A percentile compares a stretch with the other conserved stretches of the same genome.
These are phyloP conservation scores for Debaryomyces sp. DNA, from an alignment of 1,139 yeast genomes.

Conservation along the genomic window DNA sequence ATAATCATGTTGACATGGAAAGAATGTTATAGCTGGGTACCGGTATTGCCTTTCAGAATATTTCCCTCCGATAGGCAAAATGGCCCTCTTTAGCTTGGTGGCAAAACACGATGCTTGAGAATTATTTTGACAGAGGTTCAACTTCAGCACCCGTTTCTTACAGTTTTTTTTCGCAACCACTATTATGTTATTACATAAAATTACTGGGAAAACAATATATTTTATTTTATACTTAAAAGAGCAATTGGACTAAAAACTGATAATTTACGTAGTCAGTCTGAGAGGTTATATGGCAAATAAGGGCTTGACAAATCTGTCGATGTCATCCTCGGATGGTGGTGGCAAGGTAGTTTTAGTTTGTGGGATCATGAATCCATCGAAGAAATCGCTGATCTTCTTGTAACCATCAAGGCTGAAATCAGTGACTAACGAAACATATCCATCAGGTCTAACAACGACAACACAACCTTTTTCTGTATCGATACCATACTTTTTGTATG, in stretches of 20 bases:
- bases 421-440: slow-evolving; percentile 30
- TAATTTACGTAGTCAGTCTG: background rate
- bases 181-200: background rate
- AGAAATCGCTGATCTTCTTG: slow-evolving; percentile 22
- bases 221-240: background rate
- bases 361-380: slow-evolving; percentile 23
- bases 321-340: slow-evolving; percentile 1
- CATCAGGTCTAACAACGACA: slow-evolving; percentile 36
- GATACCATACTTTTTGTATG: slow-evolving; percentile 28
- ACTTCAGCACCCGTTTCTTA: background rate
- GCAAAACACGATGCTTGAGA: background rate
- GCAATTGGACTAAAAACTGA: background rate
- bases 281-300: background rate
- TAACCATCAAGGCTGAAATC: slow-evolving; percentile 20
- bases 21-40: background rate
- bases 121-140: background rate
- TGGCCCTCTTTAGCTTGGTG: background rate
- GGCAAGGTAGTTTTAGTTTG: slow-evolving; percentile 14
- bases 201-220: background rate
- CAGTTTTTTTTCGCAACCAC: background rate
- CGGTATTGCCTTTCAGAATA: background rate
- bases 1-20: background rate
- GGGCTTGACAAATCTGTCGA: background rate
- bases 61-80: background rate
- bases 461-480: slow-evolving; percentile 26